Evolutionary conservation across 2,329 filamentous ascomycete species (phyloP).

Genomic region (Cladosporium velox): DNA sequence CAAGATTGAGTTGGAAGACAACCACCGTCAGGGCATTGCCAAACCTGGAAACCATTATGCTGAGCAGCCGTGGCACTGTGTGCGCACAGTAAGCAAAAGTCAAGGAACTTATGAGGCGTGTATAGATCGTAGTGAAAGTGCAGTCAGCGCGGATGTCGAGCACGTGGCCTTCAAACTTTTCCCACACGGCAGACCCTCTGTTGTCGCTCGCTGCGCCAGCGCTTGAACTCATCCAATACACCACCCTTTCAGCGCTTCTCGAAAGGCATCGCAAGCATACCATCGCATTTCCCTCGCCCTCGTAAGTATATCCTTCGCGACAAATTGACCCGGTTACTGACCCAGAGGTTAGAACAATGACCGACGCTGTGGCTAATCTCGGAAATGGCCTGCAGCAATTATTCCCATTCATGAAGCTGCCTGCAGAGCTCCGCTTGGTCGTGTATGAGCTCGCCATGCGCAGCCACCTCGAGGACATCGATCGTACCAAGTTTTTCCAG

Average conservation of each 20-base stretch:
- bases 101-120: not conserved
- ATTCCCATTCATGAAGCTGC: not conserved
- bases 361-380: not conserved
- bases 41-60: not conserved
- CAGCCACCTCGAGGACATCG: not conserved
- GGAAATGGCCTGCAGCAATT: not conserved
- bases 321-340: not conserved
- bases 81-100: not conserved
- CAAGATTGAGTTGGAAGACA: not conserved
- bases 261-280: not conserved
- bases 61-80: not conserved
- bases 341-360: not conserved
- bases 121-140: not conserved
- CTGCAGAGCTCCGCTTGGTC: not conserved
- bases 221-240: not conserved
- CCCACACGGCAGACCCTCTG: not conserved
- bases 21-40: not conserved
- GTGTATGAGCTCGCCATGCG: not conserved
- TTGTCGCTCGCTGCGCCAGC: not conserved
- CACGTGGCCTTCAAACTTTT: not conserved
- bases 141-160: not conserved
- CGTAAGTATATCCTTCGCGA: not conserved
- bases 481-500: not conserved
- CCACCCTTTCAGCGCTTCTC: not conserved
- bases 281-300: not conserved